Base-by-base conservation (phyloP, 257 asterid species). In the Solanum megistacrolobum region DNA sequence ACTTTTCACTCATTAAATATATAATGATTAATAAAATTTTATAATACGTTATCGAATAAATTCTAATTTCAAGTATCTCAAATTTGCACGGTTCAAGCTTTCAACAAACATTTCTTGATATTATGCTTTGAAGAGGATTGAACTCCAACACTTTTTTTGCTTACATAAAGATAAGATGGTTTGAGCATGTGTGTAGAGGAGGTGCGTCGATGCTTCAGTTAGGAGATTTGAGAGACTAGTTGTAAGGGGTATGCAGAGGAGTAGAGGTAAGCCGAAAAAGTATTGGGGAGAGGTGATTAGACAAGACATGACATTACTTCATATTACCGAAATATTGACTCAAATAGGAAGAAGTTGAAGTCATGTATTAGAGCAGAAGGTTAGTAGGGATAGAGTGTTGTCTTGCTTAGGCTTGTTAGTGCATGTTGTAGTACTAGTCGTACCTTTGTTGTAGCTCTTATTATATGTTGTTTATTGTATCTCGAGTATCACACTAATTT, bases 171-270 rank as follows among this genome's bases (percentile, higher is more conserved):
- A 18, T 0, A 48, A 48, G 60, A 48, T 14, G 23, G 21, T 48
- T 6, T 48, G 21, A 14, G 21, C 1, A 46, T 16, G 21, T 5
- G 52, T 43, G 60, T 1, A 48, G 60, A 48, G 60, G 9, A 48
- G 60, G 60, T 16, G 60, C 7, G 0, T 16, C 60, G 3, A 48
- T 16, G 3, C 60, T 16, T 0, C 60, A 48, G 3, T 14, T 48
- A 48, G 60, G 60, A 48, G 23, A 48, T 14, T 1, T 5, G 60
- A 5, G 60, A 48, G 60, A 16, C 8, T 48, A 16, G 9, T 48
- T 48, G 8, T 14, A 48, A 0, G 60, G 0, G 3, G 0, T 43
- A 43, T 43, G 52, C 52, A 0, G 48, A 11, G 14, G 14, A 43
- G 48, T 43, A 43, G 16, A 43, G 52, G 23, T 48, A 48, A 5